Percentiles rank a stretch among this genome's conserved stretches.
phyloP scores from a whole-genome alignment of 2,329 filamentous ascomycete species.

The Chrysoporthe cubensis region DNA sequence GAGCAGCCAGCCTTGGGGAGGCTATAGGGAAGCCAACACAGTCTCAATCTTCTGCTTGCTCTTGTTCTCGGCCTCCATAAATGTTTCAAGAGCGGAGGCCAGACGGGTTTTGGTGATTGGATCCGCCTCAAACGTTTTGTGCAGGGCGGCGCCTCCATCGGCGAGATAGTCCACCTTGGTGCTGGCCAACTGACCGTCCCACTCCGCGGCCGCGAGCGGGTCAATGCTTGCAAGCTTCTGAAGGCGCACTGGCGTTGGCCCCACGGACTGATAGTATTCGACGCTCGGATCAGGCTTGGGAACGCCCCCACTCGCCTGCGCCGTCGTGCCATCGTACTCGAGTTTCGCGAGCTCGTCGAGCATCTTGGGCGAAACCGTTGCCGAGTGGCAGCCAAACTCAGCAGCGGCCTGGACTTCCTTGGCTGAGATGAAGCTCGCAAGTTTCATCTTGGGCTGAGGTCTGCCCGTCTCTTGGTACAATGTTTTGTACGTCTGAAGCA shows the following conservation, averaged over 20 bases:
- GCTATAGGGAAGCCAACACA: conserved; percentile 30
- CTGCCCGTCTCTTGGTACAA: conserved; percentile 52
- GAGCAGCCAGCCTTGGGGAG: neutral
- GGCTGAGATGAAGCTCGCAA: conserved; percentile 48
- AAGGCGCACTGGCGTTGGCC: conserved; percentile 40
- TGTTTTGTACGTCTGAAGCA: conserved; percentile 50
- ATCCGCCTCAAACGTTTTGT: conserved; percentile 47
- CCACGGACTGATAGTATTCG: conserved; percentile 43
- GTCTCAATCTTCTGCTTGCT: conserved; percentile 38
- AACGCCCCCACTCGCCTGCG: conserved; percentile 42
- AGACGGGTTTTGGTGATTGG: conserved; percentile 43
- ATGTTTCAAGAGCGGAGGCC: conserved; percentile 45
- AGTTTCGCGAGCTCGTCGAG: conserved; percentile 44
- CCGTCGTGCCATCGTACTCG: conserved; percentile 40
- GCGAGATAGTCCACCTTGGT: conserved; percentile 51
- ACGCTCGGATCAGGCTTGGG: conserved; percentile 40
- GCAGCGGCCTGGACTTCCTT: conserved; percentile 51
- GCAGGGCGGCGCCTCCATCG: conserved; percentile 47
- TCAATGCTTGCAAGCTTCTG: conserved; percentile 43
- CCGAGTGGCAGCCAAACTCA: conserved; percentile 51
- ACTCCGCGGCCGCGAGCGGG: conserved; percentile 42
- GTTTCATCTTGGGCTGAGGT: conserved; percentile 52
- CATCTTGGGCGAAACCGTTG: conserved; percentile 47
- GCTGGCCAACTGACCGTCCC: conserved; percentile 45
- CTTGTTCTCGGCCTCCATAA: conserved; percentile 38